Evolutionary conservation across 192 early-diverging fungal genomes (phyloP).

Genomic region (Backusella luteola): DNA sequence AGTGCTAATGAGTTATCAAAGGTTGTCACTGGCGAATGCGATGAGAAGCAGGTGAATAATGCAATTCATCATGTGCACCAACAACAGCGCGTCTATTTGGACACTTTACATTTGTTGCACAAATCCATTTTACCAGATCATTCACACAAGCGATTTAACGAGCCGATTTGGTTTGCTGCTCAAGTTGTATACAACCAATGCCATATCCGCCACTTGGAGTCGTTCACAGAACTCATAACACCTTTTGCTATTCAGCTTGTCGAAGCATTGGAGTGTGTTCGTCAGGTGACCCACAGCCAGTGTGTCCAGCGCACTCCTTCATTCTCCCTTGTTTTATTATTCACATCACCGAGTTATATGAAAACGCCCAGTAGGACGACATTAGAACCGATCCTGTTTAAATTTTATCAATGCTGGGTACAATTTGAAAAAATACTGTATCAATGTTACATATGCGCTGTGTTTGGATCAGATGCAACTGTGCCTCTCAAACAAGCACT

Average conservation of each 20-base stretch:
- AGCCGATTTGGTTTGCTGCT: constrained; percentile 17
- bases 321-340: neutral
- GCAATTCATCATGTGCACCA: constrained; percentile 6
- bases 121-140: neutral
- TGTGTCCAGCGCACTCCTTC: neutral
- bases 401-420: neutral
- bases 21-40: neutral
- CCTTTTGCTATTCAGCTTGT: neutral
- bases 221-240: neutral
- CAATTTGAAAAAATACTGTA: constrained; percentile 10
- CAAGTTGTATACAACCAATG: neutral
- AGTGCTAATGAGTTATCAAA: neutral
- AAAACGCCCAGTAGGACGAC: neutral
- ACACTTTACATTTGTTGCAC: constrained; percentile 14
- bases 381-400: neutral
- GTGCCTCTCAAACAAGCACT: neutral
- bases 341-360: neutral
- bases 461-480: constrained; percentile 14
- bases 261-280: constrained; percentile 1
- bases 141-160: neutral
- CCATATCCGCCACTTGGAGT: constrained; percentile 12
- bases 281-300: neutral
- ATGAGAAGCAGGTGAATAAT: neutral
- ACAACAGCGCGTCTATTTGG: constrained; percentile 12
- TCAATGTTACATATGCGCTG: constrained; percentile 3